Base-by-base conservation (phyloP, 345 rosid species). In the Corchorus capsularis region DNA sequence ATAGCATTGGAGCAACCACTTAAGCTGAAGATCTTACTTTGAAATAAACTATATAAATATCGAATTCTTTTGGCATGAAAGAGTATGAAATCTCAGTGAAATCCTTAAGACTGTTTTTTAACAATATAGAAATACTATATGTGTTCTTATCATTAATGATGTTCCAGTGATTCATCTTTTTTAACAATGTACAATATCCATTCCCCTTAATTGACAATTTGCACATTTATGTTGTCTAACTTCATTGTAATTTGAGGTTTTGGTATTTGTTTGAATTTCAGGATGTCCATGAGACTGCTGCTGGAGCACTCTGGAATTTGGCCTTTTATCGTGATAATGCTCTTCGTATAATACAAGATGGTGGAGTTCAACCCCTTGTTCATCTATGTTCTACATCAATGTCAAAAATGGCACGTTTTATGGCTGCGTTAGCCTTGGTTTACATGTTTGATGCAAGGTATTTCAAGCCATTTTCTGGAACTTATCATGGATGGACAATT, bases 281-380 rank as follows among this genome's bases (percentile, higher is more conserved):
- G 97, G 97, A 92, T 89, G 97, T 92, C 77, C 97, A 92, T 79
- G 97, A 90, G 79, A 92, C 97, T 12, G 94, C 94, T 34, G 97
- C 93, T 6, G 97, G 94, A 72, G 97, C 97, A 72, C 86, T 92
- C 37, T 92, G 97, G 97, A 92, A 92, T 82, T 93, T 92, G 79
- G 97, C 97, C 59, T 92, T 92, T 75, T 87, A 87, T 72, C 86
- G 87, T 65, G 93, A 91, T 12, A 92, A 90, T 81, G 94, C 97
- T 69, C 88, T 90, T 16, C 89, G 92, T 46, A 90, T 92, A 79
- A 89, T 89, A 59, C 93, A 89, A 83, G 94, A 92, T 85, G 92
- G 89, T 49, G 97, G 97, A 69, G 94, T 92, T 80, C 86, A 89
- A 73, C 90, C 92, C 65, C 92, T 90, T 63, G 92, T 92, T 80